Evolutionary conservation across 1,139 yeast genomes (phyloP).

Genomic region (Debaryomyces coudertii): DNA sequence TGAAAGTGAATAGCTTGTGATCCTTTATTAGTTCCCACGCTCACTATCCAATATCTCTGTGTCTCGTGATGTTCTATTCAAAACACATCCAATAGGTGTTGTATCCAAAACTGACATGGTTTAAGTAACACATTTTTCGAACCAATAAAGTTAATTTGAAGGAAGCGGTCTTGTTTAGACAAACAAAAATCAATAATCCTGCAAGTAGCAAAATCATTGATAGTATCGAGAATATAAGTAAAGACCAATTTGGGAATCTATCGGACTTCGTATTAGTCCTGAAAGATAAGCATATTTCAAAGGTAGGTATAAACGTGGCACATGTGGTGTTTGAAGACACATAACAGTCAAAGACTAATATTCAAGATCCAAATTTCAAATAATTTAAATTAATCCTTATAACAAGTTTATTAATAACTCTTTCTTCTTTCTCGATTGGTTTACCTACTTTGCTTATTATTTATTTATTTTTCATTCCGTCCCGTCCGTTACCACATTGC

Average conservation of each 20-base stretch:
- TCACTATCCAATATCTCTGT: constrained; percentile 84
- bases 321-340: constrained; percentile 30
- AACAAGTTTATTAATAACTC: constrained; percentile 46
- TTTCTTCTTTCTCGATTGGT: constrained; percentile 34
- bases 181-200: constrained; percentile 53
- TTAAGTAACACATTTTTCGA: constrained; percentile 60
- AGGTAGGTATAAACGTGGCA: constrained; percentile 66
- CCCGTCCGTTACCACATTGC: constrained; percentile 28
- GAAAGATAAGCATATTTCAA: constrained; percentile 83
- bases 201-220: constrained; percentile 38
- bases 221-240: constrained; percentile 58
- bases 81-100: constrained; percentile 65
- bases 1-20: constrained; percentile 42
- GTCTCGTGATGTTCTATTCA: constrained; percentile 75
- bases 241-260: constrained; percentile 65
- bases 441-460: constrained; percentile 36
- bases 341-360: too few relatives aligned
- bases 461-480: constrained; percentile 18
- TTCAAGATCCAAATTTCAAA: constrained; percentile 60
- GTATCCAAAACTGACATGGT: constrained; percentile 64
- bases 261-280: constrained; percentile 70
- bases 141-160: constrained; percentile 52
- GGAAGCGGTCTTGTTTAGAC: constrained; percentile 54
- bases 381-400: constrained; percentile 43
- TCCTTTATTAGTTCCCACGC: constrained; percentile 62